A percentile compares a stretch with the other conserved stretches of the same genome.
These are phyloP conservation scores for Cyamopsis tetragonoloba DNA, from an alignment of 306 rosid genomes.

Conservation along the genomic window DNA sequence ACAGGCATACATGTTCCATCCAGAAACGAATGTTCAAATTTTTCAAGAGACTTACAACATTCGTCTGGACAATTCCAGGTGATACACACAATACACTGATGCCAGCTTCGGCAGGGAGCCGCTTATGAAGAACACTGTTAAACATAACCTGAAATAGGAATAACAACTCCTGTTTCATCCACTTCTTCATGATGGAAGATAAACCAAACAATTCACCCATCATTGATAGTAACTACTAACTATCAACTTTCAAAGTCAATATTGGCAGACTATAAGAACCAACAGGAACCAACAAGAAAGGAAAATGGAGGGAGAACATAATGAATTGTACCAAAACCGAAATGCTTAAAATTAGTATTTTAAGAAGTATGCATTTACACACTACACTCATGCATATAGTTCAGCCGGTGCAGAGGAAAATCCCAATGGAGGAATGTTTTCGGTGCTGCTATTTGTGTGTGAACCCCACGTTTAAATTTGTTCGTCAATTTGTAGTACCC, in stretches of 20 bases:
- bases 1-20: neutral
- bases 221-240: neutral
- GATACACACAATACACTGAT: slow-evolving; percentile 75
- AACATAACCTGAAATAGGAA: slow-evolving; percentile 82
- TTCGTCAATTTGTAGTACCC: too few relatives aligned
- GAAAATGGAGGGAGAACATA: neutral
- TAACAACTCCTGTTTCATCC: neutral
- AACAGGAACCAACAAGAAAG: neutral
- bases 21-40: neutral
- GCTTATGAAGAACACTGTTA: slow-evolving; percentile 77
- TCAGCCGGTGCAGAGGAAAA: neutral
- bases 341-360: neutral
- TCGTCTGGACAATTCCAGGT: slow-evolving; percentile 95
- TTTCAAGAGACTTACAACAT: slow-evolving; percentile 68
- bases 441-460: neutral
- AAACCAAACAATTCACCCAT: slow-evolving; percentile 22
- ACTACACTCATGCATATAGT: neutral
- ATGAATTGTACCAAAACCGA: neutral
- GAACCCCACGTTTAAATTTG: too few relatives aligned
- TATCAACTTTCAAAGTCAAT: slow-evolving; percentile 9
- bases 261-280: neutral
- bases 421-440: neutral
- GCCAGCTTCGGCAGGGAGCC: slow-evolving; percentile 86
- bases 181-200: slow-evolving; percentile 15
- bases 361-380: neutral